These are phyloP conservation scores for Ophiorrhiza pumila DNA, from an alignment of 257 asterid species.

Conservation along the genomic window DNA sequence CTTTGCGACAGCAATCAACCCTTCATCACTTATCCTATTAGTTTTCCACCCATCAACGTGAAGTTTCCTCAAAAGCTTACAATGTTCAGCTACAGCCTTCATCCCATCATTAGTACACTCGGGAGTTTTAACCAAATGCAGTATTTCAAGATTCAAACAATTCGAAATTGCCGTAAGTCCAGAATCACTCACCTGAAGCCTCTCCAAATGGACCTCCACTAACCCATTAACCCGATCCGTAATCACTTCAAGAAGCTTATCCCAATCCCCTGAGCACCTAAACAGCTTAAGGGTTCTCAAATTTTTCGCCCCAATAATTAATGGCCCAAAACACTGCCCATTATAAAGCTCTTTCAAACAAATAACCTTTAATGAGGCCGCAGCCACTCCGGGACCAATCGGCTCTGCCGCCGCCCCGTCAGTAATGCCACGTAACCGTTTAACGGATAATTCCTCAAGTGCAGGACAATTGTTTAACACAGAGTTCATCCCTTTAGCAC, in stretches of 20 bases:
- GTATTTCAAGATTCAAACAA: conserved; percentile 55
- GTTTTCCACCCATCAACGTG: conserved; percentile 94
- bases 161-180: conserved; percentile 57
- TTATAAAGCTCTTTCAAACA: conserved; percentile 79
- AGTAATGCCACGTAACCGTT: conserved; percentile 71
- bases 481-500: conserved; percentile 73
- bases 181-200: conserved; percentile 71
- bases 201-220: conserved; percentile 71
- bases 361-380: conserved; percentile 42
- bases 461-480: conserved; percentile 58
- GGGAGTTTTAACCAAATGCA: conserved; percentile 84
- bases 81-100: conserved; percentile 52
- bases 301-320: conserved; percentile 62
- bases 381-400: conserved; percentile 63
- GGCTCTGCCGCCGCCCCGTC: conserved; percentile 44
- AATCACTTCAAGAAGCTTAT: conserved; percentile 52
- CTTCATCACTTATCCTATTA: conserved; percentile 71
- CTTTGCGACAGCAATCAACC: conserved; percentile 70
- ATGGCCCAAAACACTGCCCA: conserved; percentile 74
- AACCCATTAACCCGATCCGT: conserved; percentile 40
- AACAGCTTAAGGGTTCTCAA: conserved; percentile 63
- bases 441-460: conserved; percentile 74
- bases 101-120: conserved; percentile 74
- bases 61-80: conserved; percentile 64
- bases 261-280: conserved; percentile 94